Percentiles rank a stretch among this genome's conserved stretches.
These are phyloP conservation scores for Aegle marmelos DNA, from an alignment of 345 rosid genomes.

Conservation along the genomic window DNA sequence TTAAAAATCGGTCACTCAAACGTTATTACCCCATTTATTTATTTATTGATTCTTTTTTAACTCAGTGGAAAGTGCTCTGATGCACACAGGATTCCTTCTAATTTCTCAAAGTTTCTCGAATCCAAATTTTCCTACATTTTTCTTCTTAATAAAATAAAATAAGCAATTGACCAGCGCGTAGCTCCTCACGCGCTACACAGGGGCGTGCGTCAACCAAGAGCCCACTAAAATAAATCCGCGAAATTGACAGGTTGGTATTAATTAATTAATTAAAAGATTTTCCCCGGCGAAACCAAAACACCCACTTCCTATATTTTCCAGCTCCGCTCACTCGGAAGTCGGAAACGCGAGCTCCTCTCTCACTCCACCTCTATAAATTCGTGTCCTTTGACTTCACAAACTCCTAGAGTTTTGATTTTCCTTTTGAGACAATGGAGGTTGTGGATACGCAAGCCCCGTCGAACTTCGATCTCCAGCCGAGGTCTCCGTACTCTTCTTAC, in stretches of 20 bases:
- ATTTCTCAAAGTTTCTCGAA: neutral
- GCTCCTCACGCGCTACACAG: neutral
- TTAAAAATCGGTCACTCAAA: neutral
- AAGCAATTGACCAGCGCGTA: neutral
- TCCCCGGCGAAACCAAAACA: neutral
- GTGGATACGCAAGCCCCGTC: constrained; percentile 30
- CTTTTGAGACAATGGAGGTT: constrained; percentile 35
- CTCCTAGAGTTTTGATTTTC: neutral
- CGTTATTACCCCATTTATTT: neutral
- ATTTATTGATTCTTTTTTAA: too few species aligned
- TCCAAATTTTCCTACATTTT: neutral
- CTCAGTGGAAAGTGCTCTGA: neutral
- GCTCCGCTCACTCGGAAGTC: neutral
- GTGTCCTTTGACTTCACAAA: neutral
- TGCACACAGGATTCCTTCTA: neutral
- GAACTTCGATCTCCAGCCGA: constrained; percentile 34
- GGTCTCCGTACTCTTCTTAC: constrained; percentile 29
- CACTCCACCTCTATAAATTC: neutral
- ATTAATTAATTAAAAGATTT: neutral
- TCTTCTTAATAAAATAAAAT: neutral
- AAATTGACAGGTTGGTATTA: neutral
- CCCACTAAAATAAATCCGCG: neutral
- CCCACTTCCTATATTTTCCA: neutral
- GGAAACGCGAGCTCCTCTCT: neutral
- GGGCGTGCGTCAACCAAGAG: neutral